These are phyloP conservation scores for Lenwebbia sp. DNA, from an alignment of 345 rosid genomes.

Conservation along the genomic window DNA sequence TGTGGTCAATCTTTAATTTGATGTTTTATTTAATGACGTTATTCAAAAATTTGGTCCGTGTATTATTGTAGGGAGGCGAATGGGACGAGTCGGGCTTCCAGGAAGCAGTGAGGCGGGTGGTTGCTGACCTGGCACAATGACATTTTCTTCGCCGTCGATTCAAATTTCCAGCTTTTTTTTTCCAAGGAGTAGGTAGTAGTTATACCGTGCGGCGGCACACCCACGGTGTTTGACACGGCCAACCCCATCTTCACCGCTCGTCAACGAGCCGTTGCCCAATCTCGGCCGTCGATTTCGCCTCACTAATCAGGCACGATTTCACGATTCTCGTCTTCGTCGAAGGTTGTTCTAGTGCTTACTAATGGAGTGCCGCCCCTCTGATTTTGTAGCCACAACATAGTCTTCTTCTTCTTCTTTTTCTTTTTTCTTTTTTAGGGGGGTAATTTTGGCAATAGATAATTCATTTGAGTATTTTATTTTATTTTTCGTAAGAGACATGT, in stretches of 20 bases:
- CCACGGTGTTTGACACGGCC: neutral
- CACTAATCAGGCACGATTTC: neutral
- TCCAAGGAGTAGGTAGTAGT: neutral
- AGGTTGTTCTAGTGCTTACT: neutral
- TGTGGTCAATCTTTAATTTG: neutral
- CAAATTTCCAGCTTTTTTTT: neutral
- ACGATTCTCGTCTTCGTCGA: neutral
- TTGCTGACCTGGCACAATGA: constrained; percentile 60
- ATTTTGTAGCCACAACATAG: neutral
- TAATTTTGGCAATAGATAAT: neutral
- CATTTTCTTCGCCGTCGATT: neutral
- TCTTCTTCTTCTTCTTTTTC: neutral
- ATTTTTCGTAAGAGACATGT: neutral
- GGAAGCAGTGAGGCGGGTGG: constrained; percentile 70
- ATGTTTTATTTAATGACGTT: neutral
- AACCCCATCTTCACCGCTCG: neutral
- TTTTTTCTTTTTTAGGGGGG: neutral
- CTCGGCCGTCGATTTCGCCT: neutral
- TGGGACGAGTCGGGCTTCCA: constrained; percentile 80
- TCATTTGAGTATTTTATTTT: neutral
- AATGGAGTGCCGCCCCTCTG: neutral
- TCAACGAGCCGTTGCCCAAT: neutral
- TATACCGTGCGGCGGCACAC: neutral
- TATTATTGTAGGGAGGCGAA: constrained; percentile 37
- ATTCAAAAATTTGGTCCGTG: neutral